Evolutionary conservation across 23 red algal genomes (phyloP).

Genomic region (Gracilaria gracilis): DNA sequence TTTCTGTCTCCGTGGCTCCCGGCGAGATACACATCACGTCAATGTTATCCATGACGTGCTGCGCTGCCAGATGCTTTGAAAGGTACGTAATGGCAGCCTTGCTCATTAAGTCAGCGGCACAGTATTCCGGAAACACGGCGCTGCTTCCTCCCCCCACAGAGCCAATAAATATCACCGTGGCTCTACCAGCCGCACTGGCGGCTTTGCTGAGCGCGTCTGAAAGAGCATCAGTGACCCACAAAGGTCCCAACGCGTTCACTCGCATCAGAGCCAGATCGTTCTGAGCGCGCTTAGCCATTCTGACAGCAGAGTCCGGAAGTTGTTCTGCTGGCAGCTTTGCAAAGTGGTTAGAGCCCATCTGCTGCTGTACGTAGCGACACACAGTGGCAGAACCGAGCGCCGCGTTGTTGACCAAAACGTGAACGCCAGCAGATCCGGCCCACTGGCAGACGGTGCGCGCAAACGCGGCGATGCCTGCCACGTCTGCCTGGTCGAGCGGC

Average conservation of each 20-base stretch:
- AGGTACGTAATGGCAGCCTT: slow-evolving; percentile 84
- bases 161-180: slow-evolving; percentile 77
- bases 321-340: neutral
- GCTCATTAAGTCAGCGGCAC: slow-evolving; percentile 79
- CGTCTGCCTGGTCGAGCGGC: slow-evolving; percentile 75
- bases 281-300: slow-evolving; percentile 35
- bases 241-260: slow-evolving; percentile 84
- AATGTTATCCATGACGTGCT: slow-evolving; percentile 64
- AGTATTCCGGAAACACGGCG: slow-evolving; percentile 86
- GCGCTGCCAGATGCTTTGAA: slow-evolving; percentile 82
- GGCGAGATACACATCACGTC: slow-evolving; percentile 82
- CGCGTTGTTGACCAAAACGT: slow-evolving; percentile 85
- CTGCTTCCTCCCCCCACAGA: slow-evolving; percentile 81
- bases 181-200: slow-evolving; percentile 15
- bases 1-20: slow-evolving; percentile 89
- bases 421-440: slow-evolving; percentile 60
- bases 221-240: slow-evolving; percentile 82
- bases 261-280: slow-evolving; percentile 75
- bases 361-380: slow-evolving; percentile 40
- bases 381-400: slow-evolving; percentile 80
- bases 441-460: slow-evolving; percentile 58
- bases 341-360: neutral
- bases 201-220: slow-evolving; percentile 56
- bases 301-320: slow-evolving; percentile 17
- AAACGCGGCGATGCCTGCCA: slow-evolving; percentile 43